Conservation (phyloP, 2,329 filamentous ascomycete genomes). For the Elsinoe arachidis region DNA sequence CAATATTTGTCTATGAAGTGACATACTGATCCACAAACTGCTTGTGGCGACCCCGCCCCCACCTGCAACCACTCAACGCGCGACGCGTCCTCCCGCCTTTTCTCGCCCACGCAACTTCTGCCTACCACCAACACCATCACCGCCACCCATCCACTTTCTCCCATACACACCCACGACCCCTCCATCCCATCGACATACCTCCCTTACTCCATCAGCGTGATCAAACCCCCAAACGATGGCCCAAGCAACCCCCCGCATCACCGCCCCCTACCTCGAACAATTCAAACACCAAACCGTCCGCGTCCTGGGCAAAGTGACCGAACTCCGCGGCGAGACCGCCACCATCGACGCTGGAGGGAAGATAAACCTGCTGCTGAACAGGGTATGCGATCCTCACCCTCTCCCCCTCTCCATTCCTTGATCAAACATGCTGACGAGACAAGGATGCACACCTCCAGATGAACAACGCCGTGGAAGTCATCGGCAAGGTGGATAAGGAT, state of each 20-base stretch:
- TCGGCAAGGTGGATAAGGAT: slow-evolving; percentile 71
- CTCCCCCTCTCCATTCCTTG: slow-evolving; percentile 20
- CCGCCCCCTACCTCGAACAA: slow-evolving; percentile 65
- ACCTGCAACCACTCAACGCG: slow-evolving; percentile 13
- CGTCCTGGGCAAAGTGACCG: slow-evolving; percentile 73
- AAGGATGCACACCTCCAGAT: slow-evolving; percentile 63
- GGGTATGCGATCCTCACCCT: slow-evolving; percentile 46
- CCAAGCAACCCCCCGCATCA: slow-evolving; percentile 73
- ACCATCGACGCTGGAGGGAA: slow-evolving; percentile 70
- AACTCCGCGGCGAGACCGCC: slow-evolving; percentile 72
- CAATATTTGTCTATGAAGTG: background rate
- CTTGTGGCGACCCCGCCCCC: background rate
- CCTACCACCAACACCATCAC: background rate
- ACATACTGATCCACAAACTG: background rate
- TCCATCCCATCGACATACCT: too few relatives aligned
- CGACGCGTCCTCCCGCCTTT: slow-evolving; percentile 9
- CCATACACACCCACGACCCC: background rate
- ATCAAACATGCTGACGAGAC: background rate
- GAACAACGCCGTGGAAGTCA: slow-evolving; percentile 64
- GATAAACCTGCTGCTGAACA: slow-evolving; percentile 64
- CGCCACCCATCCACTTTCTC: background rate
- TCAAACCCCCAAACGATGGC: slow-evolving; percentile 44
- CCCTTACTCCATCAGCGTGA: too few relatives aligned
- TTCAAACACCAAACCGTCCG: slow-evolving; percentile 68
- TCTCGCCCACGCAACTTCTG: background rate